Conservation (phyloP, 106 monocot genomes). For the Dendrobium huoshanense region DNA sequence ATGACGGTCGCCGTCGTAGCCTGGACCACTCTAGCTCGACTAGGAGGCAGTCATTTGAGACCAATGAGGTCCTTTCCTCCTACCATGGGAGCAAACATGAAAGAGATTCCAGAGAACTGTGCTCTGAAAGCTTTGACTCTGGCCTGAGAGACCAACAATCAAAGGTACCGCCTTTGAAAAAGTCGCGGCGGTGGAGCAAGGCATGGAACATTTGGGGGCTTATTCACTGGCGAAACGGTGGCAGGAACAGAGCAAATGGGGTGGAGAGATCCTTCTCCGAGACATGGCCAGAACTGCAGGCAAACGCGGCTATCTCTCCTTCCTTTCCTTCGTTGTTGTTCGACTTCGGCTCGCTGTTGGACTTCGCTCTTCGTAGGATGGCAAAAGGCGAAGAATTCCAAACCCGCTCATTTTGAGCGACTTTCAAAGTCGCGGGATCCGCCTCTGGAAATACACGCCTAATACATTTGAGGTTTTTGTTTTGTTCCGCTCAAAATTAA, state of each 20-base stretch:
- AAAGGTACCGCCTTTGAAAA: slow-evolving; percentile 6
- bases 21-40: slow-evolving; percentile 13
- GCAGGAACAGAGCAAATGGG: slow-evolving; percentile 12
- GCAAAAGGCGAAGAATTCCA: no score
- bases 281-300: slow-evolving; percentile 46
- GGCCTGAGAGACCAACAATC: slow-evolving; percentile 5
- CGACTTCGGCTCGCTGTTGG: no score
- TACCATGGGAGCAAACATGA: slow-evolving; percentile 6
- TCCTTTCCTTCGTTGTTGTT: no score
- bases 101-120: slow-evolving; percentile 8
- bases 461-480: no score
- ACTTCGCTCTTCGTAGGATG: no score
- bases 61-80: slow-evolving; percentile 7
- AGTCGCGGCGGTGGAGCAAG: slow-evolving; percentile 17
- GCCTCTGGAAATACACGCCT: no score
- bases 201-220: slow-evolving; percentile 14
- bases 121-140: slow-evolving; percentile 6
- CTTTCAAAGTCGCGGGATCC: no score
- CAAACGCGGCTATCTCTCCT: no score
- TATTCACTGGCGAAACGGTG: slow-evolving; percentile 9
- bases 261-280: slow-evolving; percentile 42
- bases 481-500: no score
- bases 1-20: slow-evolving; percentile 11
- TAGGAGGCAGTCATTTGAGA: slow-evolving; percentile 1
- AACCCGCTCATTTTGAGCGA: no score